Base-by-base conservation (phyloP, 148 eudicot species). In the Rhododendron henanense region DNA sequence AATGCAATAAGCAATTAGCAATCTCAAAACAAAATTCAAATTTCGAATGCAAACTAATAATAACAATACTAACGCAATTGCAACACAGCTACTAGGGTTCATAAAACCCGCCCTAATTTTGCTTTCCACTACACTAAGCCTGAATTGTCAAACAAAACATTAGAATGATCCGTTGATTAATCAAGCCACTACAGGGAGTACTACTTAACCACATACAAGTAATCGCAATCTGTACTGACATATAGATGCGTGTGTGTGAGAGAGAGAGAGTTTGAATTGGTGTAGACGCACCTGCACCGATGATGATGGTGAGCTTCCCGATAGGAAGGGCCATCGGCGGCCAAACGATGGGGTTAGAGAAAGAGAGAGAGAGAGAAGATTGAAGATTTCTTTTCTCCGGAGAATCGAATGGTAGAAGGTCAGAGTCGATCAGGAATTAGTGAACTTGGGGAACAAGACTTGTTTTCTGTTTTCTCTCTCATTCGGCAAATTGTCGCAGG, bases 281-380 rank as follows among this genome's bases (percentile, higher is more conserved):
- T 86, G 45, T 16, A 84, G 19, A 75, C 33, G 71, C 18, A 95
- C 99, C 98, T 91, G 99, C 99, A 81, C 99, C 99, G 81, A 95
- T 86, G 88, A 96, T 89, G 85, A 96, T 83, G 50, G 92, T 88
- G 83, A 96, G 94, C 92, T 96, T 96, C 79, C 96, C 99, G 21
- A 95, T 79, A 65, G 95, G 87, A 50, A 96, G 92, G 55, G 97
- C 92, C 99, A 96, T 96, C 47, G 84, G 39, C 78, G 31, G n/a
- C 83, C 79, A 85, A 83, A 87, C 44, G 21, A 18, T 25, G 35
- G n/a, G 9, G 9, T 63, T 82, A 78, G 55, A 69, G 55, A 41
- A 39, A 65, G 59, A 55, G 44, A 69, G 55, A n/a, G 69, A 61
- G 28, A 47, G 35, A n/a, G n/a, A n/a, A n/a, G n/a, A n/a, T n/a